phyloP scores from a whole-genome alignment of 768 basidiomycete species.

The Trametes elegans region DNA sequence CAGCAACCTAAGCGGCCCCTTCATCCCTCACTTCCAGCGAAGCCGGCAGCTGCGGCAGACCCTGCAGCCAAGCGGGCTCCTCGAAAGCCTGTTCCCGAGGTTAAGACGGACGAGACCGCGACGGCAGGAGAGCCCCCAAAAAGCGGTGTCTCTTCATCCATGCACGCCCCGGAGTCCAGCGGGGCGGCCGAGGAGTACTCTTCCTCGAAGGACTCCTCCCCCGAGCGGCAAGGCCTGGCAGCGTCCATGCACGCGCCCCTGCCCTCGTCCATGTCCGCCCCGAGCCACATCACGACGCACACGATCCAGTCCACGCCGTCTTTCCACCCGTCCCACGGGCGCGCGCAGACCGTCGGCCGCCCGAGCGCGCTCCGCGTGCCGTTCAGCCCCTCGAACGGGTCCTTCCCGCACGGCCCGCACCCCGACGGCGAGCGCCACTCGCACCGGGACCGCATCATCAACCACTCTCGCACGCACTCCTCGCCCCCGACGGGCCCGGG shows the following conservation, averaged over 20 bases:
- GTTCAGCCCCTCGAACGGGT: conserved; percentile 31
- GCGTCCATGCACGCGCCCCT: conserved; percentile 60
- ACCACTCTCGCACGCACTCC: conserved; percentile 65
- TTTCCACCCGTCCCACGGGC: conserved; percentile 43
- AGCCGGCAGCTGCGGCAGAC: conserved; percentile 36
- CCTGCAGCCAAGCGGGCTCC: conserved; percentile 7
- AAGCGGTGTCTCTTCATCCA: conserved; percentile 4
- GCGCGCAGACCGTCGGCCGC: conserved; percentile 58
- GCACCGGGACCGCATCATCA: conserved; percentile 35
- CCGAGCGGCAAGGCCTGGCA: conserved; percentile 33
- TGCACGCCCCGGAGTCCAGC: conserved; percentile 10
- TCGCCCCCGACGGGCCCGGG: conserved; percentile 51
- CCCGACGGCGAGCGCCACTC: conserved; percentile 38
- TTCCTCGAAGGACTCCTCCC: conserved; percentile 28
- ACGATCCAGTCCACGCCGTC: conserved; percentile 28
- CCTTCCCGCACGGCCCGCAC: conserved; percentile 34
- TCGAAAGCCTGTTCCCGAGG: not conserved
- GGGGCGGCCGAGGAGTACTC: conserved; percentile 12
- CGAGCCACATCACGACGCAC: conserved; percentile 36
- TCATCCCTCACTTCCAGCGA: conserved; percentile 48
- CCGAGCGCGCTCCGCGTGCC: conserved; percentile 27
- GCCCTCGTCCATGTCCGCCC: conserved; percentile 37
- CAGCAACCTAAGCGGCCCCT: conserved; percentile 26
- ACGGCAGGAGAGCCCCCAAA: not conserved
- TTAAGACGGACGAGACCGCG: not conserved